Conservation (phyloP, 2,329 filamentous ascomycete species). For the Microascus cirrosus region DNA sequence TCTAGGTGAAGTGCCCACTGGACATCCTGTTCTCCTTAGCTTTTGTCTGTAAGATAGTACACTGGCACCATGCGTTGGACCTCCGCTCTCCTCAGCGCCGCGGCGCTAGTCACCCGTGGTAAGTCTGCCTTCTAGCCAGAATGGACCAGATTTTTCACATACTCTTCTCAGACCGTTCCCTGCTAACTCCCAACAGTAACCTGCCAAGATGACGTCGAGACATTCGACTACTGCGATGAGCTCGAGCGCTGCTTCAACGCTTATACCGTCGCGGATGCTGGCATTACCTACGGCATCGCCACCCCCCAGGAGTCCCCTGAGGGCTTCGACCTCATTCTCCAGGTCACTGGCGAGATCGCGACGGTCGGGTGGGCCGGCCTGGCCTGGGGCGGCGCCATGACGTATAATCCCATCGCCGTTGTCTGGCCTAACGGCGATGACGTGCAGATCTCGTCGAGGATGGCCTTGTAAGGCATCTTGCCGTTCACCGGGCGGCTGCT, state of each 20-base stretch:
- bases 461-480: constrained; percentile 18
- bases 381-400: constrained; percentile 32
- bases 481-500: not conserved
- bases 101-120: constrained; percentile 8
- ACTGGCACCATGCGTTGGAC: constrained; percentile 8
- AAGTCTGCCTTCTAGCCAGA: not conserved
- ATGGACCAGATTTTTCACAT: not conserved
- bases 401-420: constrained; percentile 28
- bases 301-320: constrained; percentile 19
- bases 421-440: constrained; percentile 28
- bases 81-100: not conserved
- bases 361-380: constrained; percentile 29
- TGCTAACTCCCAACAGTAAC: not conserved
- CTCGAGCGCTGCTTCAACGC: constrained; percentile 11
- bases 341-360: constrained; percentile 25
- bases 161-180: not conserved
- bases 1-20: not conserved
- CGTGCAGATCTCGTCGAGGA: constrained; percentile 22
- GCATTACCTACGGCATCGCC: constrained; percentile 20
- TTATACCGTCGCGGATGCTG: constrained; percentile 15
- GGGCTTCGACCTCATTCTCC: constrained; percentile 27
- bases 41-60: not conserved
- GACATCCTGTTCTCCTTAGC: not conserved
- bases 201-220: constrained; percentile 4
- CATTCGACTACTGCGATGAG: constrained; percentile 10